phyloP scores from a whole-genome alignment of 257 asterid species.

The Coffea eugenioides region DNA sequence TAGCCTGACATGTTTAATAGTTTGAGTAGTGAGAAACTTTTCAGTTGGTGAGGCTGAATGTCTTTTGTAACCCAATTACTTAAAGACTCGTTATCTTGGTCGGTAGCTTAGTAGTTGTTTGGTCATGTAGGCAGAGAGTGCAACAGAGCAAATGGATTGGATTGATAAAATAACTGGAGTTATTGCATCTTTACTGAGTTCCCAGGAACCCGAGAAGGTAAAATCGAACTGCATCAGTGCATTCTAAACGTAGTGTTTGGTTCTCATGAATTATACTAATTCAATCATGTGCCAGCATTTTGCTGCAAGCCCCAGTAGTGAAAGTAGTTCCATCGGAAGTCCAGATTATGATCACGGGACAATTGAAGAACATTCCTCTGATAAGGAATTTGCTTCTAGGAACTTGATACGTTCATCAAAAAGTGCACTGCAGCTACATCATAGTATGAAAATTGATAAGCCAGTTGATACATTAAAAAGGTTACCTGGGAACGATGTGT shows the following conservation, averaged over 20 bases:
- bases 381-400: conserved; percentile 53
- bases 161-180: conserved; percentile 98
- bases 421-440: conserved; percentile 60
- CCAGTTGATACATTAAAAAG: conserved; percentile 76
- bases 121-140: conserved; percentile 92
- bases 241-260: conserved; percentile 47
- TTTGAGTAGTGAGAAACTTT: neutral
- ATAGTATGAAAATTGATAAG: conserved; percentile 62
- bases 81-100: neutral
- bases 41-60: neutral
- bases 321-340: conserved; percentile 93
- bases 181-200: conserved; percentile 92
- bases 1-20: neutral
- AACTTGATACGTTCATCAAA: conserved; percentile 63
- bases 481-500: conserved; percentile 86
- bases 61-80: neutral
- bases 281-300: conserved; percentile 1
- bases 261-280: conserved; percentile 7
- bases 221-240: conserved; percentile 13
- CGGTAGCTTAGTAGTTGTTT: conserved; percentile 3
- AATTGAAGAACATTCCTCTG: conserved; percentile 74
- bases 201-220: conserved; percentile 97
- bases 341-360: conserved; percentile 79
- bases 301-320: conserved; percentile 57
- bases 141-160: conserved; percentile 99